phyloP scores from a whole-genome alignment of 805 yeast species.

The Candida peoriensis region DNA sequence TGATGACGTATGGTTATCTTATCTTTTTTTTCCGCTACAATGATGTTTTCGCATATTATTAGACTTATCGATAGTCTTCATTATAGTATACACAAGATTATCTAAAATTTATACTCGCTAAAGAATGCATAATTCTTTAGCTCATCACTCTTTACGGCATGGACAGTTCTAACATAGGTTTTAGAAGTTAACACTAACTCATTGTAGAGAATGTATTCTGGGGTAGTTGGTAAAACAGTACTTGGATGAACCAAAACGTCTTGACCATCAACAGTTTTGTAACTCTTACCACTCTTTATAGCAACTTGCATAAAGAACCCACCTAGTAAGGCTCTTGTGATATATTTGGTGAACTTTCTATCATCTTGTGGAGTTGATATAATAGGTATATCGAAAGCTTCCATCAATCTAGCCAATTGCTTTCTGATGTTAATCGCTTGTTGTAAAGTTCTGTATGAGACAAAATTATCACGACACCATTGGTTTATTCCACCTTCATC shows the following conservation, averaged over 20 bases:
- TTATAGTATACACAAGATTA: no score
- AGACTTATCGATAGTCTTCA: no score
- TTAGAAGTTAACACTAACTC: conserved; percentile 92
- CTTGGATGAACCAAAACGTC: conserved; percentile 94
- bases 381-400: conserved; percentile 68
- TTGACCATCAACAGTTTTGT: conserved; percentile 90
- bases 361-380: conserved; percentile 63
- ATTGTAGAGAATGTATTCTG: conserved; percentile 92
- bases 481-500: conserved; percentile 62
- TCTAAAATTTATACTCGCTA: conserved; percentile 25
- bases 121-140: conserved; percentile 24
- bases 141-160: conserved; percentile 85
- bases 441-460: conserved; percentile 76
- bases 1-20: no score
- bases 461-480: conserved; percentile 91
- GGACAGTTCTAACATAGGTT: conserved; percentile 92
- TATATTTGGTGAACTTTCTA: conserved; percentile 66
- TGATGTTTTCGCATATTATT: no score
- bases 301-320: conserved; percentile 99
- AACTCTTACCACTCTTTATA: conserved; percentile 85
- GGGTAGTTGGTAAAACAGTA: conserved; percentile 81
- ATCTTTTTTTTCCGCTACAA: neutral
- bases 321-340: conserved; percentile 80
- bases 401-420: conserved; percentile 83
- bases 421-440: conserved; percentile 84